Evolutionary conservation across 441 rosid species (phyloP).

Genomic region (Metrosideros polymorpha): DNA sequence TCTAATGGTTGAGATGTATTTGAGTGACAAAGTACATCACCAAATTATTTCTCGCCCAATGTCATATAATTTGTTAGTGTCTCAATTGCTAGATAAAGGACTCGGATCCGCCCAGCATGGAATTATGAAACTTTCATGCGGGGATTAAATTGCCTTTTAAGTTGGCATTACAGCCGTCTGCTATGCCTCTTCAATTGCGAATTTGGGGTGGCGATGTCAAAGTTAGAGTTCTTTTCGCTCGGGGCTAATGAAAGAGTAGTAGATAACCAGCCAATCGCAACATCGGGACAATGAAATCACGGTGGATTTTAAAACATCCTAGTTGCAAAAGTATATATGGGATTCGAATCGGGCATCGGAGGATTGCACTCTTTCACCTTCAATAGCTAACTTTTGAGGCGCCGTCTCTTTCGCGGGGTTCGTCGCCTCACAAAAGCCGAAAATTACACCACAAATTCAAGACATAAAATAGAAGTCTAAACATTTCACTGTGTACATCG

Average conservation of each 20-base stretch:
- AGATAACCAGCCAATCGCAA: background rate
- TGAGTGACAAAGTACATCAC: background rate
- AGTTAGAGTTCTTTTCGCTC: background rate
- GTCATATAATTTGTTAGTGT: background rate
- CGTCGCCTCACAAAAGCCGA: background rate
- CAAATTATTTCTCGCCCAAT: background rate
- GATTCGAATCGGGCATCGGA: background rate
- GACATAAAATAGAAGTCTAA: background rate
- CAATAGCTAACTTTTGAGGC: background rate
- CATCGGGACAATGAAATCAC: background rate
- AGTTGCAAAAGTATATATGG: background rate
- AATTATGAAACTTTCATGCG: background rate
- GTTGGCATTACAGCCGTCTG: accelerated
- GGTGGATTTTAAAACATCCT: background rate
- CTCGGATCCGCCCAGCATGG: background rate
- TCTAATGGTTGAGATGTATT: background rate
- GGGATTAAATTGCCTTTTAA: background rate
- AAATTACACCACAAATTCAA: background rate
- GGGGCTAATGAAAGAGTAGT: background rate
- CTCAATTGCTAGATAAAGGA: background rate
- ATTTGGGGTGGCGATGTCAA: background rate
- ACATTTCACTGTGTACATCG: background rate
- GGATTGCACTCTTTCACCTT: background rate
- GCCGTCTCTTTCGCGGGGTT: background rate
- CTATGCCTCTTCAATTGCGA: background rate